These are phyloP conservation scores for Alternaria arborescens DNA, from an alignment of 2,329 filamentous ascomycete genomes.

Conservation along the genomic window DNA sequence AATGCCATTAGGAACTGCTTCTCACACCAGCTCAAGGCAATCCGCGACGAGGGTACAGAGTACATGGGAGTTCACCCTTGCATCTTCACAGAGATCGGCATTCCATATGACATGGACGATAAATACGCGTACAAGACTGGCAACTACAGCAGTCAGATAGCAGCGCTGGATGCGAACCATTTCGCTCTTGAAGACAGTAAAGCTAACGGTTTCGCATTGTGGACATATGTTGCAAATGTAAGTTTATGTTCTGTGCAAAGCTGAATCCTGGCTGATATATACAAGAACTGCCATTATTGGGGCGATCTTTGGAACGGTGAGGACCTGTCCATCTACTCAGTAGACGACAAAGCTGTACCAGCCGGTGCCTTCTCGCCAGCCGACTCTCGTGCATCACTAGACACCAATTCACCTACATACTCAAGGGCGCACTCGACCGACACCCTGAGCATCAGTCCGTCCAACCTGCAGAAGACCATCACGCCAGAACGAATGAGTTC, in stretches of 20 bases:
- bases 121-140: constrained; percentile 95
- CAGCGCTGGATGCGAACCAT: constrained; percentile 95
- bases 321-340: constrained; percentile 87
- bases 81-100: constrained; percentile 93
- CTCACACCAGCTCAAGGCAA: constrained; percentile 82
- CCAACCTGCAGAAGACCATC: constrained; percentile 77
- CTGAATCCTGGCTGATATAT: constrained; percentile 22
- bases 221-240: constrained; percentile 82
- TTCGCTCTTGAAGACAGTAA: constrained; percentile 86
- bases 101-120: constrained; percentile 98
- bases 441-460: constrained; percentile 69
- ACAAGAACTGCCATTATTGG: constrained; percentile 81
- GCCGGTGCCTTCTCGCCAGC: constrained; percentile 59
- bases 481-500: constrained; percentile 62
- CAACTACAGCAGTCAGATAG: constrained; percentile 90
- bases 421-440: constrained; percentile 61
- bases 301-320: constrained; percentile 98
- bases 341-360: constrained; percentile 75
- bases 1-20: constrained; percentile 94
- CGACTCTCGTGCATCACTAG: constrained; percentile 61
- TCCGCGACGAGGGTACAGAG: constrained; percentile 86
- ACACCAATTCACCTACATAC: constrained; percentile 61
- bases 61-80: constrained; percentile 89
- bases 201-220: constrained; percentile 86
- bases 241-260: neutral